These are phyloP conservation scores for Trichoderma sp. DNA, from an alignment of 2,329 filamentous ascomycete species.

Conservation along the genomic window DNA sequence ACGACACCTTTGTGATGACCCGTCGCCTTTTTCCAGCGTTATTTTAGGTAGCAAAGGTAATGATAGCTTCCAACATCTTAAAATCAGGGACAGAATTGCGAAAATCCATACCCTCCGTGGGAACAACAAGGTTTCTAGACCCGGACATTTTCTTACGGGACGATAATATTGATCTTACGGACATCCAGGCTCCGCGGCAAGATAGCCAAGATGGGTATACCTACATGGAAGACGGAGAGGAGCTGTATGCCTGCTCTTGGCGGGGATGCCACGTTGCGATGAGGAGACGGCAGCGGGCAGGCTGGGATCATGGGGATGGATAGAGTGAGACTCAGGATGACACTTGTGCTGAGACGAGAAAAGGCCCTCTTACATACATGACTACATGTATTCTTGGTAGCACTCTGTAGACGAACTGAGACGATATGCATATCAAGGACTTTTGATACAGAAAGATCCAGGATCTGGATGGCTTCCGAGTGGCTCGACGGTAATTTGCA, in stretches of 20 bases:
- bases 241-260: neutral
- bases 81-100: neutral
- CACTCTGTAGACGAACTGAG: neutral
- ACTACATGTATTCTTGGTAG: neutral
- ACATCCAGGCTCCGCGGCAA: neutral
- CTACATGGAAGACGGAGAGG: neutral
- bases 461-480: neutral
- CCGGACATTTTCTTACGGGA: neutral
- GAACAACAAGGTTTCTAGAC: neutral
- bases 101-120: neutral
- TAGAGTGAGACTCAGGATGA: neutral
- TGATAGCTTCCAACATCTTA: neutral
- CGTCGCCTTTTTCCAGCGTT: neutral
- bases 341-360: neutral
- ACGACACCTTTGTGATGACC: neutral
- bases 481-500: neutral
- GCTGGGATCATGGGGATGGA: neutral
- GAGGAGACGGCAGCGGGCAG: neutral
- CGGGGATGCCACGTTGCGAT: neutral
- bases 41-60: neutral
- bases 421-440: neutral
- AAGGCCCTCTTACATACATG: neutral
- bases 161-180: neutral
- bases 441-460: neutral
- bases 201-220: neutral